These are phyloP conservation scores for Metarhizium brunneum DNA, from an alignment of 2,329 filamentous ascomycete genomes.

Conservation along the genomic window DNA sequence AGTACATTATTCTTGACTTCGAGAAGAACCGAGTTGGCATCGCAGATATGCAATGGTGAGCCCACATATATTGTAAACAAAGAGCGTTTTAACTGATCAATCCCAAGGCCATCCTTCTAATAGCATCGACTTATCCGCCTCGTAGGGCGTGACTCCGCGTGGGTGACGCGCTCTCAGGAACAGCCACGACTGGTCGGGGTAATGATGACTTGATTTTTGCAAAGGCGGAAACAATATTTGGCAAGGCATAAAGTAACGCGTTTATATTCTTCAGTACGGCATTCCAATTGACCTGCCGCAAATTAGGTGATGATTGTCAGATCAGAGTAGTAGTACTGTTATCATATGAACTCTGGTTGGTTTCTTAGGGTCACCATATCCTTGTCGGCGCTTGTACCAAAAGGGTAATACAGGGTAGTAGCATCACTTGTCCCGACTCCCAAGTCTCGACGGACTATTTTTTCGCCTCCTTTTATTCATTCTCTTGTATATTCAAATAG, in stretches of 20 bases:
- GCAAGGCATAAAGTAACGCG: background rate
- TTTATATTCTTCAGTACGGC: background rate
- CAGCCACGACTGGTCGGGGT: background rate
- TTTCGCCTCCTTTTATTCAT: too few relatives aligned
- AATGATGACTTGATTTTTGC: background rate
- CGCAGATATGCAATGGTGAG: constrained; percentile 6
- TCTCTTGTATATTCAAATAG: too few relatives aligned
- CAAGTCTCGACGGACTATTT: too few relatives aligned
- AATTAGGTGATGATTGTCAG: background rate
- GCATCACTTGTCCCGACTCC: too few relatives aligned
- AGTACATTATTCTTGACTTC: constrained; percentile 10
- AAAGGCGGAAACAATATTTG: background rate
- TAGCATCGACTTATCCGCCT: background rate
- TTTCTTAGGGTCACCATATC: too few relatives aligned
- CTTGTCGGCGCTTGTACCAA: too few relatives aligned
- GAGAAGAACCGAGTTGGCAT: constrained; percentile 7
- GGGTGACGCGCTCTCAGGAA: background rate
- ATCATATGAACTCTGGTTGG: too few relatives aligned
- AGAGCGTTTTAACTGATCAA: background rate
- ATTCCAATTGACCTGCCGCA: background rate
- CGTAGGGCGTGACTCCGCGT: too few relatives aligned
- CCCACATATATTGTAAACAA: background rate
- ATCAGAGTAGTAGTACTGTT: too few relatives aligned
- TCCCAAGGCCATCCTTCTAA: background rate
- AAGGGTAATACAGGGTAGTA: too few relatives aligned